These are phyloP conservation scores for Viola odorata DNA, from an alignment of 345 rosid genomes.

Conservation along the genomic window DNA sequence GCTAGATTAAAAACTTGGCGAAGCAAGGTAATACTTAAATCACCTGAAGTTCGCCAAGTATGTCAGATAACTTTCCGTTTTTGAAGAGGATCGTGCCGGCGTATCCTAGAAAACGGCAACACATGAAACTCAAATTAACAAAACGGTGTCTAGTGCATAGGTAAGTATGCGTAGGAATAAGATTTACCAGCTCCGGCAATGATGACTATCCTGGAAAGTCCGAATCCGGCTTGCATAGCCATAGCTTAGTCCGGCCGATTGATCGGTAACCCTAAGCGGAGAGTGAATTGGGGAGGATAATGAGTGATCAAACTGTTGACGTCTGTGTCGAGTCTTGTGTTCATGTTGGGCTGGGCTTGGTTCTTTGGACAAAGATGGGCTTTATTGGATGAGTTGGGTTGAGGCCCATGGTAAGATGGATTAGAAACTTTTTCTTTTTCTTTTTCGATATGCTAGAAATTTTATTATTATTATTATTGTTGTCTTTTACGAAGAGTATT, in stretches of 20 bases:
- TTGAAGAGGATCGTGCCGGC: slow-evolving; percentile 65
- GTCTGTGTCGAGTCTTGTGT: no score
- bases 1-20: background rate
- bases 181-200: slow-evolving; percentile 73
- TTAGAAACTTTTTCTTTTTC: no score
- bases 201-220: slow-evolving; percentile 62
- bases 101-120: slow-evolving; percentile 41
- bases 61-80: slow-evolving; percentile 76
- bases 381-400: no score
- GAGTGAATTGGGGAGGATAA: background rate
- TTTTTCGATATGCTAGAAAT: no score
- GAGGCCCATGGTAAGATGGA: no score
- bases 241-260: slow-evolving; percentile 24
- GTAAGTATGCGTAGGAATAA: background rate
- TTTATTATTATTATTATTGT: no score
- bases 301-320: no score
- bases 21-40: background rate
- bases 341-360: no score
- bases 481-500: no score
- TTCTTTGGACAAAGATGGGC: no score
- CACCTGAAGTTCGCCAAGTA: slow-evolving; percentile 80
- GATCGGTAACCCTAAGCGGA: slow-evolving; percentile 3
- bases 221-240: slow-evolving; percentile 78
- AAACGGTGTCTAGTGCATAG: background rate
- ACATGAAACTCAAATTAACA: background rate